Evolutionary conservation across 176 grass and related monocot genomes (phyloP).

Genomic region (Bothriochloa decipiens): DNA sequence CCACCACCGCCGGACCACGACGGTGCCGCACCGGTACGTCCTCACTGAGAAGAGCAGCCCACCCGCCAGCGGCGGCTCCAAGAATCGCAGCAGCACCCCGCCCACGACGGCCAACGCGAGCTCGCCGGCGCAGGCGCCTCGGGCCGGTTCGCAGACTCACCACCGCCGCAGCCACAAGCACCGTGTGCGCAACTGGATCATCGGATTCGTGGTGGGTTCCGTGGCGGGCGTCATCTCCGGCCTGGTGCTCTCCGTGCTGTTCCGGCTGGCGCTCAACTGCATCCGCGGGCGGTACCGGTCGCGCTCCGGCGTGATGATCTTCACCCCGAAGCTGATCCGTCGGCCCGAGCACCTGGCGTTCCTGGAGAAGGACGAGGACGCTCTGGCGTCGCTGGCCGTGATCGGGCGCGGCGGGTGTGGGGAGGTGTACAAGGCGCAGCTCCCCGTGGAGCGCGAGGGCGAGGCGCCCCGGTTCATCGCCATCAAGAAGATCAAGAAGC

Average conservation of each 20-base stretch:
- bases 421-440: slow-evolving; percentile 78
- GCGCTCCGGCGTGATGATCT: slow-evolving; percentile 54
- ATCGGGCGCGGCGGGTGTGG: slow-evolving; percentile 87
- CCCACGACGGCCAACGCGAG: background rate
- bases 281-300: slow-evolving; percentile 55
- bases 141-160: background rate
- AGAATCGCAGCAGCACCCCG: background rate
- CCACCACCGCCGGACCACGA: slow-evolving; percentile 25
- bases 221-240: slow-evolving; percentile 57
- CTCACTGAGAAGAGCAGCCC: slow-evolving; percentile 41
- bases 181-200: slow-evolving; percentile 59
- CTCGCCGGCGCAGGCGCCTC: background rate
- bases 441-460: slow-evolving; percentile 26
- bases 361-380: slow-evolving; percentile 69
- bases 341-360: slow-evolving; percentile 60
- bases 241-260: slow-evolving; percentile 43
- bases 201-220: slow-evolving; percentile 63
- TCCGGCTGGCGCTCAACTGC: slow-evolving; percentile 63
- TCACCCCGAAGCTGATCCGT: slow-evolving; percentile 73
- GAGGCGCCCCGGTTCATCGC: slow-evolving; percentile 52
- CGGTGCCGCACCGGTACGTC: slow-evolving; percentile 41
- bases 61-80: background rate
- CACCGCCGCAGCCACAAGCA: slow-evolving; percentile 42
- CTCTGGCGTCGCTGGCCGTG: slow-evolving; percentile 48
- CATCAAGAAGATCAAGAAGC: slow-evolving; percentile 77